Conservation (phyloP, 2,329 filamentous ascomycete genomes). For the Aspergillus tanneri region DNA sequence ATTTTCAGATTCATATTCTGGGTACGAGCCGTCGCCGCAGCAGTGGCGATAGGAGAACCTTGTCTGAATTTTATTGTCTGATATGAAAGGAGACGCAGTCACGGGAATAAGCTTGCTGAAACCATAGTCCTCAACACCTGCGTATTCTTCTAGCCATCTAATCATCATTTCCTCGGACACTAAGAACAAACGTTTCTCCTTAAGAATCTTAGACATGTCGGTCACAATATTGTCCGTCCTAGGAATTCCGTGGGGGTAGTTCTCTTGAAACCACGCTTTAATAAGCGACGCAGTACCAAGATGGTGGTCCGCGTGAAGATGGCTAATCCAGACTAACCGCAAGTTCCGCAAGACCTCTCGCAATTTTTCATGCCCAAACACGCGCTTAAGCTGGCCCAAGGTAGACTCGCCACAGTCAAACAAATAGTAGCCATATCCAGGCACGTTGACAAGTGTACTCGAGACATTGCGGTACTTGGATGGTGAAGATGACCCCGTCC, state of each 20-base stretch:
- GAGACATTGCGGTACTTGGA: constrained; percentile 97
- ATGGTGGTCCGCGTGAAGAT: constrained; percentile 95
- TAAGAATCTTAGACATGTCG: constrained; percentile 38
- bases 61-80: constrained; percentile 22
- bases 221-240: constrained; percentile 42
- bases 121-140: constrained; percentile 73
- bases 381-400: constrained; percentile 77
- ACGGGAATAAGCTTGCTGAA: constrained; percentile 58
- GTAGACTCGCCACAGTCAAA: constrained; percentile 93
- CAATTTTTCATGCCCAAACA: constrained; percentile 65
- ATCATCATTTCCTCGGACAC: constrained; percentile 71
- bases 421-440: constrained; percentile 81
- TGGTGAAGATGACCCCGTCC: constrained; percentile 85
- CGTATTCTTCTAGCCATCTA: constrained; percentile 75
- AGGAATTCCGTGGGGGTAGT: constrained; percentile 42
- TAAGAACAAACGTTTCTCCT: constrained; percentile 57
- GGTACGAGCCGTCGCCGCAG: constrained; percentile 27
- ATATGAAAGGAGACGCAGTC: constrained; percentile 33
- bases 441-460: constrained; percentile 78
- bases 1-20: constrained; percentile 12
- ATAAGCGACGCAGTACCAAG: constrained; percentile 81
- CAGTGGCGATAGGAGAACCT: constrained; percentile 32
- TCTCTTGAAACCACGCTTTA: constrained; percentile 70
- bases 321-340: constrained; percentile 85
- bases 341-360: constrained; percentile 73